Conservation (phyloP, 2,329 filamentous ascomycete genomes). For the Colletotrichum sublineola region DNA sequence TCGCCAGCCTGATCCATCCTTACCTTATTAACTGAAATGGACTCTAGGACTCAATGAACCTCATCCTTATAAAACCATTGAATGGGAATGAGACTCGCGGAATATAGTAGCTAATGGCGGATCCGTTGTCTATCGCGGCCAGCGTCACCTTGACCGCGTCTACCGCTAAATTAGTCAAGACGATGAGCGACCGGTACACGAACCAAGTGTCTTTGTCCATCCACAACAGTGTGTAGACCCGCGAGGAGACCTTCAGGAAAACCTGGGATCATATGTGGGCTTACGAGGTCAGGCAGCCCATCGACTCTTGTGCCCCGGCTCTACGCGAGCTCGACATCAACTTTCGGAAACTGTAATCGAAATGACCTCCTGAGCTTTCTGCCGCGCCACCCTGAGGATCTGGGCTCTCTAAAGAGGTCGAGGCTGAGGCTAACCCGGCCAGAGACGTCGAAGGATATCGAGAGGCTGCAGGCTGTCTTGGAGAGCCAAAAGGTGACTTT, state of each 20-base stretch:
- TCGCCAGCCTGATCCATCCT: neutral
- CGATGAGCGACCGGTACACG: neutral
- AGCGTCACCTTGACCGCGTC: neutral
- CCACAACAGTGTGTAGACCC: neutral
- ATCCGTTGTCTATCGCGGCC: neutral
- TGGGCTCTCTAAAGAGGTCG: neutral
- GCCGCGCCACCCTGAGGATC: neutral
- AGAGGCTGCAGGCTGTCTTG: neutral
- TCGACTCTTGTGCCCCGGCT: neutral
- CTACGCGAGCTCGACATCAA: neutral
- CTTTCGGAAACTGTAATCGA: neutral
- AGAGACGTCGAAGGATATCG: conserved; percentile 10
- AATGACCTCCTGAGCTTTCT: no score
- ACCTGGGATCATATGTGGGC: neutral
- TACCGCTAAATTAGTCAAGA: neutral
- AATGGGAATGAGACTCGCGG: neutral
- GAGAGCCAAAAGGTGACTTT: conserved; percentile 17
- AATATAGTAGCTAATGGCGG: neutral
- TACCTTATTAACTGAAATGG: no score
- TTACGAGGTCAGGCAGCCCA: neutral
- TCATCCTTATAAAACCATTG: neutral
- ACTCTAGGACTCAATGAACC: neutral
- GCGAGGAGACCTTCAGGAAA: neutral
- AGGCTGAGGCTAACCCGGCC: neutral
- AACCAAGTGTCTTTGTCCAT: neutral